Evolutionary conservation across 2,329 filamentous ascomycete species (phyloP).

Genomic region (Fusarium sp.): DNA sequence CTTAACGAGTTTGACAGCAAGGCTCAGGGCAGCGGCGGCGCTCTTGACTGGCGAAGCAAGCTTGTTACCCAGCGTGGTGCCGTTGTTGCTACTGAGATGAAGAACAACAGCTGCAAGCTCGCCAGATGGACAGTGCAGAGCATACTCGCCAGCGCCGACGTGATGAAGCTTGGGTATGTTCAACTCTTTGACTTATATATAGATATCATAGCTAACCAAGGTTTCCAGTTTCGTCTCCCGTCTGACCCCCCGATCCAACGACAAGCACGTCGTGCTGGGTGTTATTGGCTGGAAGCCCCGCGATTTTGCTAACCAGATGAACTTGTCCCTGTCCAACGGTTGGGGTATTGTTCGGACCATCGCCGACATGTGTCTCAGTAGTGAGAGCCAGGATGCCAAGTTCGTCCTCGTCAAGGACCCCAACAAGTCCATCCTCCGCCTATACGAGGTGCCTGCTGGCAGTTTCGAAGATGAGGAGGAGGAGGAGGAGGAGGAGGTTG

Average conservation of each 20-base stretch:
- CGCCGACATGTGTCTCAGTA: slow-evolving; percentile 89
- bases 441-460: slow-evolving; percentile 90
- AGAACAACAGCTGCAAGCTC: slow-evolving; percentile 99
- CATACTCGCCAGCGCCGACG: slow-evolving; percentile 95
- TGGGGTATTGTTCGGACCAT: slow-evolving; percentile 99
- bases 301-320: slow-evolving; percentile 98
- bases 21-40: slow-evolving; percentile 93
- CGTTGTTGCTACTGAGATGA: slow-evolving; percentile 99
- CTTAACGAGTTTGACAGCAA: slow-evolving; percentile 99
- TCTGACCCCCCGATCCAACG: slow-evolving; percentile 89
- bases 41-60: slow-evolving; percentile 97
- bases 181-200: background rate
- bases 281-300: slow-evolving; percentile 98
- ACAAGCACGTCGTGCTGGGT: slow-evolving; percentile 94
- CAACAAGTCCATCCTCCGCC: slow-evolving; percentile 93
- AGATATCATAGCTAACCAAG: slow-evolving; percentile 27
- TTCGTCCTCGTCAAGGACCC: slow-evolving; percentile 90
- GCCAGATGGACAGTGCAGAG: slow-evolving; percentile 97
- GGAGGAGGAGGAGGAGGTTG: slow-evolving; percentile 66
- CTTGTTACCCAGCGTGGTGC: slow-evolving; percentile 94
- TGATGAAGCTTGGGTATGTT: slow-evolving; percentile 95
- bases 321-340: slow-evolving; percentile 94
- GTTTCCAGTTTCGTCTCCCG: slow-evolving; percentile 88
- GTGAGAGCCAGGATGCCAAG: slow-evolving; percentile 82
- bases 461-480: slow-evolving; percentile 94